Evolutionary conservation across 768 basidiomycete genomes (phyloP).

Genomic region (Suillus placidus): DNA sequence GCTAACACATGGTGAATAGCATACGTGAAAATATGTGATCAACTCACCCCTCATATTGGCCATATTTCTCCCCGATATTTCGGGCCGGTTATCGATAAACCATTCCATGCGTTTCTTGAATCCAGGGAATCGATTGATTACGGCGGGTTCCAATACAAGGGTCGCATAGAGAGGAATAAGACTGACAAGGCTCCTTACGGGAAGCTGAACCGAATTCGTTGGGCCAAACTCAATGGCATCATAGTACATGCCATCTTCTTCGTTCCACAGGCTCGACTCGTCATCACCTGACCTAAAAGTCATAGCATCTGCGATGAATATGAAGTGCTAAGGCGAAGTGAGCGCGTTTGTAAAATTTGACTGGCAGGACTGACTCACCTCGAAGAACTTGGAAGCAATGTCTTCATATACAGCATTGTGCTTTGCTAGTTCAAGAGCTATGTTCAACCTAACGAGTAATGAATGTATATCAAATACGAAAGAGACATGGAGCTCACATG

Average conservation of each 20-base stretch:
- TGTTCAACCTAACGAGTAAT: constrained; percentile 71
- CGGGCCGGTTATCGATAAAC: constrained; percentile 94
- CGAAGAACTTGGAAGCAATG: constrained; percentile 98
- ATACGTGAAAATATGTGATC: background rate
- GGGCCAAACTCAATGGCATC: constrained; percentile 92
- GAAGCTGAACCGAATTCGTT: constrained; percentile 84
- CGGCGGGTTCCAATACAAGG: constrained; percentile 86
- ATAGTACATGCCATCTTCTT: constrained; percentile 97
- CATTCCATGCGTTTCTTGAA: constrained; percentile 99
- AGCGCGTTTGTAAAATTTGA: constrained; percentile 11
- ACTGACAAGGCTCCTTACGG: constrained; percentile 94
- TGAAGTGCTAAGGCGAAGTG: constrained; percentile 72
- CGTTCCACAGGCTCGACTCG: constrained; percentile 90
- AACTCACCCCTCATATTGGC: constrained; percentile 87
- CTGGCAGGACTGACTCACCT: constrained; percentile 45
- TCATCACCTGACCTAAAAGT: constrained; percentile 82
- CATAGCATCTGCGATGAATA: constrained; percentile 99
- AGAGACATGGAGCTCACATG: constrained; percentile 58
- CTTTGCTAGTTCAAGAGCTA: constrained; percentile 96
- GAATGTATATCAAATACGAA: constrained; percentile 9
- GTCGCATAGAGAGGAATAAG: constrained; percentile 97
- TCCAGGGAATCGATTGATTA: constrained; percentile 90
- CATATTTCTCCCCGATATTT: constrained; percentile 87
- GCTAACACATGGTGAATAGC: constrained; percentile 19
- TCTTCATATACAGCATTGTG: constrained; percentile 98